Base-by-base conservation (phyloP, 139 green algal species). In the Yamagishiella unicocca region DNA sequence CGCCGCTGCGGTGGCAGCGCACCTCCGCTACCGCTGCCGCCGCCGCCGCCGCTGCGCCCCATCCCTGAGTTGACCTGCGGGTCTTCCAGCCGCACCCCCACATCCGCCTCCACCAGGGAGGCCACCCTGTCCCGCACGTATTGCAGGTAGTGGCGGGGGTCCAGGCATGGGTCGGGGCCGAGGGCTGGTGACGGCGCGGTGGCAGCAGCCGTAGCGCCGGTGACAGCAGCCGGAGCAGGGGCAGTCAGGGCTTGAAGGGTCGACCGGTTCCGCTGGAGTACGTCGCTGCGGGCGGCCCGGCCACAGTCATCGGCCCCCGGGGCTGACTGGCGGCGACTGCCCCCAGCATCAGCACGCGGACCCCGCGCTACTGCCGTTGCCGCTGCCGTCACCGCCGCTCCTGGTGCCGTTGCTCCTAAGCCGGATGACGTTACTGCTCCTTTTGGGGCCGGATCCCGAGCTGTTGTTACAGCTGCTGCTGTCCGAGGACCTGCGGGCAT, bases 21-120 rank as follows among this genome's bases (percentile, higher is more conserved):
- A n/a, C 14, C 68, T 17, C 68, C 68, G 17, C 4, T 40, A 5
- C 38, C 68, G 21, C 12, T 14, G 68, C 68, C 38, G 17, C 19
- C 21, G 55, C 38, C 17, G 22, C 38, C 38, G 38, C 38, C 17
- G 35, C 24, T 10, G 5, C 33, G 7, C 5, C 10, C 8, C 67
- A 29, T 29, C 19, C 55, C 55, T 21, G 5, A 5, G 27, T 12
- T 58, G 50, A 25, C 33, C 66, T 74, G 55, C 37, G 80, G 29
- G 22, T 85, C 62, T n/a, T 64, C 64, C 64, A 67, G 50, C 37
- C 74, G 58, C 25, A 91, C 17, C 4, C 80, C 74, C 37, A 89
- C 72, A 19, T 83, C 62, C 38, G 85, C 73, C 62, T 86, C 82
- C 82, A 91, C n/a, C 74, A 91, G 62, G 35, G 87, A 25, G 17